Evolutionary conservation across 768 basidiomycete genomes (phyloP), one percentile per base, ranked within the genome.

Genomic region (Mycena leptocephala): DNA sequence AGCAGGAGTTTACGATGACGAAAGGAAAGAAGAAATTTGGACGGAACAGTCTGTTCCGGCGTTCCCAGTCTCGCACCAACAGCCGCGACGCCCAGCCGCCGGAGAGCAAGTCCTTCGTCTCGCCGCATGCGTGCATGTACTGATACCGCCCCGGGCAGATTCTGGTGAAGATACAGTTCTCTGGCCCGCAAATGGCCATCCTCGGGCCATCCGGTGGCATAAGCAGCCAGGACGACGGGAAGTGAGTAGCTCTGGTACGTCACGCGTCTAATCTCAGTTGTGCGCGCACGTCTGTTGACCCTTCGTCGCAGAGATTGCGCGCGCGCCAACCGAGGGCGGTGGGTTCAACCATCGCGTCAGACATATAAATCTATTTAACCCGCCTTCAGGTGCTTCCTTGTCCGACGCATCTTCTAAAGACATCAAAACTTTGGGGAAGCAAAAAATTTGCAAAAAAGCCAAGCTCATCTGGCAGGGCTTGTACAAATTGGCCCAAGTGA

Each of bases 41-140:
- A 33, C 51, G 6, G 65, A 67, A 67, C 3, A 35, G 33, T 55
- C 65, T 67, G 65, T 67, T 67, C 51, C 65, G 65, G n/a, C 51
- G 48, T 55, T 28, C 18, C 43, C 63, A 65, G 28, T 9, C n/a
- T n/a, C n/a, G 63, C 63, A 53, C 32, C 46, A 67, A 53, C 48
- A 66, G 33, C 64, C 46, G 22, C 64, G 14, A 51, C 41, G 30
- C 64, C 46, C 64, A 66, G 46, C 64, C 43, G 43, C 43, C 46
- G 64, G 46, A 66, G 64, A 66, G 46, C 46, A 66, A 66, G 64
- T 66, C 64, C 64, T 66, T 66, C 46, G 61, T 66, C 64, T 48
- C 46, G 28, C 46, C 46, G 30, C 51, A 66, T 30, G 2, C 28
- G 32, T n/a, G 64, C 64, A 66, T 6, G 64, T 18, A 66, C 64